Evolutionary conservation across 2,329 filamentous ascomycete genomes (phyloP), one percentile per base, ranked within the genome.

Genomic region (Trichoderma afroharzianum): DNA sequence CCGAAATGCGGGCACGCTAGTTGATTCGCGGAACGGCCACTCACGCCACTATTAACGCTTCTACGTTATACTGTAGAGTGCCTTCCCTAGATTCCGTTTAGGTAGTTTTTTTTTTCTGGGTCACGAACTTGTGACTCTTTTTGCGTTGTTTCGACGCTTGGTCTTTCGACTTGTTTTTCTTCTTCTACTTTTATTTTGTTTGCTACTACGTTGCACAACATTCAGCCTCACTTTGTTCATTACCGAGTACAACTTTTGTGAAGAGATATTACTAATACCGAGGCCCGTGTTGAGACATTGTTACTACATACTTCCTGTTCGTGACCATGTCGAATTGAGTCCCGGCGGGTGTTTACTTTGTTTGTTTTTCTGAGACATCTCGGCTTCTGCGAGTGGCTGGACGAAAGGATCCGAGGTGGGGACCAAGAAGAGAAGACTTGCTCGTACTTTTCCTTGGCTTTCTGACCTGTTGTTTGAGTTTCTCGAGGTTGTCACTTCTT

Each of bases 1-100:
- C 66, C 66, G 66, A 68, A 50, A 3, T 68, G 18, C 66, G 66
- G 66, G 47, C 57, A 59, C 66, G 66, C 66, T 68, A 68, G 36
- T n/a, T 50, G 4, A 28, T 61, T 68, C 55, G 26, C 50, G 21
- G 39, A 50, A 24, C 14, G 43, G 21, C 36, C 3, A 24, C 39
- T 24, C 66, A 68, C 53, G 55, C 66, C 66, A 68, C 55, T 68
- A 18, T 50, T 43, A 39, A 4, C 24, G 7, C 12, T 59, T 58
- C 30, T 21, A 32, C 15, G 12, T 14, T 43, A 43, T 21, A n/a
- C n/a, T n/a, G n/a, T n/a, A 18, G 18, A 24, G 14, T 64, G 15
- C 36, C 24, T 39, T 62, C 33, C 28, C 43, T n/a, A n/a, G n/a
- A n/a, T 15, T 39, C 11, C 9, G 5, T 12, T 15, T 63, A 24